Evolutionary conservation across 1,284 basidiomycete species (phyloP).

Genomic region (Bondarzewia mesenterica): DNA sequence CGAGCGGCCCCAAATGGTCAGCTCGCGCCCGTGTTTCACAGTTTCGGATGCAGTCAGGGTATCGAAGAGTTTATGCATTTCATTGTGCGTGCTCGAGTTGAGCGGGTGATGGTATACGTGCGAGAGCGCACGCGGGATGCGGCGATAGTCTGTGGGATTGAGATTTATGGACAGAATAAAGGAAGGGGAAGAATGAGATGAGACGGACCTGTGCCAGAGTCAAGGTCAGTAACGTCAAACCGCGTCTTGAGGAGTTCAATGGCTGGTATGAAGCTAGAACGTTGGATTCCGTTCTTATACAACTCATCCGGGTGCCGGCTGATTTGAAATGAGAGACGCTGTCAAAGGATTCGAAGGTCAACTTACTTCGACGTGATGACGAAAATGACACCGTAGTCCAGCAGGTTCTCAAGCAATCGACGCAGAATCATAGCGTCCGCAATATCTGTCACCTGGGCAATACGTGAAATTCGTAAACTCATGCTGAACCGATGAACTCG

Average conservation of each 20-base stretch:
- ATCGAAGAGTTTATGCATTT: slow-evolving; percentile 79
- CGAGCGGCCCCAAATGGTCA: slow-evolving; percentile 86
- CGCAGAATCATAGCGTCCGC: slow-evolving; percentile 98
- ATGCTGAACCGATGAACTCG: slow-evolving; percentile 1
- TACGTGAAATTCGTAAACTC: slow-evolving; percentile 2
- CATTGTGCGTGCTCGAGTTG: slow-evolving; percentile 51
- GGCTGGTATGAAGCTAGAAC: slow-evolving; percentile 92
- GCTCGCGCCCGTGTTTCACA: slow-evolving; percentile 53
- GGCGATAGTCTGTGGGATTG: slow-evolving; percentile 77
- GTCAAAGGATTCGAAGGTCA: not conserved
- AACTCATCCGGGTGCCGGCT: slow-evolving; percentile 96
- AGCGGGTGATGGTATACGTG: slow-evolving; percentile 89
- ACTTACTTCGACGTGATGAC: slow-evolving; percentile 96
- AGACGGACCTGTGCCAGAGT: slow-evolving; percentile 82
- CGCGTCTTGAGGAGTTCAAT: slow-evolving; percentile 89
- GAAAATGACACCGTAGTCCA: slow-evolving; percentile 86
- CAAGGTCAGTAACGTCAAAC: slow-evolving; percentile 85
- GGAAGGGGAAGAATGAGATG: slow-evolving; percentile 2
- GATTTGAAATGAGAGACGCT: not conserved
- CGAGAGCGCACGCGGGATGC: slow-evolving; percentile 82
- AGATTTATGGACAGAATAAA: slow-evolving; percentile 7
- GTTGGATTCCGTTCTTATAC: slow-evolving; percentile 98
- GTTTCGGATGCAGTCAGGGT: slow-evolving; percentile 57
- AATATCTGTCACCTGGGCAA: slow-evolving; percentile 86
- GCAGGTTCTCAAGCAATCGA: slow-evolving; percentile 77